Conservation (phyloP, 352 stramenopile species). For the Globisporangium rhizosaccharum region DNA sequence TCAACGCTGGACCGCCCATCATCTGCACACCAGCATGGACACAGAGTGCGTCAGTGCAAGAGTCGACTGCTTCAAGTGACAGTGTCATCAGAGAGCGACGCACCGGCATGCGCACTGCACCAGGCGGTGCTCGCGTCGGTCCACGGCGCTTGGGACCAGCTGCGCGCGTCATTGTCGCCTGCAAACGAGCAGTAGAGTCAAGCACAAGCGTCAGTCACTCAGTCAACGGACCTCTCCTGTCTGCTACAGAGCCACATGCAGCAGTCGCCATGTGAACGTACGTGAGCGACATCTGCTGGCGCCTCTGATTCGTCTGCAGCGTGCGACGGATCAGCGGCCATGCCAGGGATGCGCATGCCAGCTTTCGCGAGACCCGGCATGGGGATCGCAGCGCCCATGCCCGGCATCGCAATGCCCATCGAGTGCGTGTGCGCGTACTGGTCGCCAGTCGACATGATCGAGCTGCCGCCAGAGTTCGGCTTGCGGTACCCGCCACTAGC, state of each 20-base stretch:
- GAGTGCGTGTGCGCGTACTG: slow-evolving; percentile 65
- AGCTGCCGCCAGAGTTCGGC: slow-evolving; percentile 26
- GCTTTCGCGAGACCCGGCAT: slow-evolving; percentile 78
- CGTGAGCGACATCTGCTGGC: slow-evolving; percentile 55
- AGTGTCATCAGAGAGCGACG: slow-evolving; percentile 4
- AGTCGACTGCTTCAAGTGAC: background rate
- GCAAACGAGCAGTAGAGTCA: background rate
- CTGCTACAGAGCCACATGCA: background rate
- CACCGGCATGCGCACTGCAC: slow-evolving; percentile 57
- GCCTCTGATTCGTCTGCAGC: slow-evolving; percentile 21
- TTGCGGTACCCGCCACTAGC: slow-evolving; percentile 34
- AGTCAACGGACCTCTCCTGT: background rate
- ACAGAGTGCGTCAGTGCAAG: background rate
- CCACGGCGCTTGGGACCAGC: slow-evolving; percentile 72
- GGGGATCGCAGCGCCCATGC: slow-evolving; percentile 74
- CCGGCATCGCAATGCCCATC: slow-evolving; percentile 74
- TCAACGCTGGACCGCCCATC: slow-evolving; percentile 23
- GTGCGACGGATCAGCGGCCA: slow-evolving; percentile 26
- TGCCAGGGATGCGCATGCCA: slow-evolving; percentile 60
- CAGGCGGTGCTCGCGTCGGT: slow-evolving; percentile 52
- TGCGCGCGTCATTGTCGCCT: slow-evolving; percentile 76
- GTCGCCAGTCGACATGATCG: slow-evolving; percentile 82
- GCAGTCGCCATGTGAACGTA: slow-evolving; percentile 18
- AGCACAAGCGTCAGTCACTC: background rate
- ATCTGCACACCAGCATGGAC: slow-evolving; percentile 14